phyloP scores from a whole-genome alignment of 106 monocot species.

The Dioscorea dumetorum region DNA sequence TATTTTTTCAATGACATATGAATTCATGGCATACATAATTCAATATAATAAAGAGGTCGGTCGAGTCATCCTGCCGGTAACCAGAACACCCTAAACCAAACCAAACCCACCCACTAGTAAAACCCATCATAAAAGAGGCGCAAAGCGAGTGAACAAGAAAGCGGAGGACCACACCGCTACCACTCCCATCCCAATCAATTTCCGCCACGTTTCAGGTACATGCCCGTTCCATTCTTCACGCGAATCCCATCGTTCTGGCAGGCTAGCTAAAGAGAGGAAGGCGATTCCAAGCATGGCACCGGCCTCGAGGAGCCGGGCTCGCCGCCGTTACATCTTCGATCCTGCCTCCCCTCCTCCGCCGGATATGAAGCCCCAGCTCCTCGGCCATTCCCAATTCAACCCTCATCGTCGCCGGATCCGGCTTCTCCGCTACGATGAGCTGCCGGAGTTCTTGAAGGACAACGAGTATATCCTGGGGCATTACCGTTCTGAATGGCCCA shows the following conservation, averaged over 20 bases:
- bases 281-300: not conserved
- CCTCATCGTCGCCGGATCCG: slow-evolving; percentile 11
- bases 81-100: not conserved
- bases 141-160: no score
- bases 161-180: not conserved
- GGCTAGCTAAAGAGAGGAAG: no score
- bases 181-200: not conserved
- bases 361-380: not conserved
- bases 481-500: slow-evolving; percentile 84
- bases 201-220: not conserved
- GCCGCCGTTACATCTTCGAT: not conserved
- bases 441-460: slow-evolving; percentile 81
- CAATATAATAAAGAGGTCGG: not conserved
- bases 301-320: not conserved
- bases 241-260: not conserved
- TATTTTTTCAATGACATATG: no score
- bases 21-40: no score
- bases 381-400: not conserved
- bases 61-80: not conserved
- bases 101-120: not conserved
- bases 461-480: slow-evolving; percentile 84
- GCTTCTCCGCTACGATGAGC: slow-evolving; percentile 75
- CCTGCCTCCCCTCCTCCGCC: not conserved
- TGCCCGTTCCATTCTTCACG: not conserved
- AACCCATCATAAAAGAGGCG: not conserved